Conservation (phyloP, 148 eudicot genomes). For the Polygonum aviculare region DNA sequence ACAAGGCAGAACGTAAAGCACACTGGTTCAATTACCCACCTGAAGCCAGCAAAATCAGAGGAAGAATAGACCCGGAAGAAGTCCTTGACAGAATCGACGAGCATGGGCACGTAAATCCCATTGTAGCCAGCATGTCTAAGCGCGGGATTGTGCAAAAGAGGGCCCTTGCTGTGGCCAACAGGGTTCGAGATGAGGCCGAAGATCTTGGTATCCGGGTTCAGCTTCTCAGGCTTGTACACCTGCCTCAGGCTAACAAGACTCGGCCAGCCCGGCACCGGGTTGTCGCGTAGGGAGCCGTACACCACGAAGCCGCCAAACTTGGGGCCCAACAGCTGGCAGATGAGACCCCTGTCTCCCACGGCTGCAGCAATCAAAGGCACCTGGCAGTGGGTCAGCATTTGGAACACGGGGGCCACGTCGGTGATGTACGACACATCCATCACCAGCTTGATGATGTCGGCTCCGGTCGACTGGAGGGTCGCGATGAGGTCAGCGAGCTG, state of each 20-base stretch:
- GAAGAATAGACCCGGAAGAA: constrained; percentile 31
- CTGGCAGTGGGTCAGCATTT: constrained; percentile 16
- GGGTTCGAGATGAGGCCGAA: constrained; percentile 41
- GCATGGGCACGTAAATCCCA: constrained; percentile 40
- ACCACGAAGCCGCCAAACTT: constrained; percentile 38
- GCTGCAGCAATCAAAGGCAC: constrained; percentile 39
- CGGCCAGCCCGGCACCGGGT: constrained; percentile 28
- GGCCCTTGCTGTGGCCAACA: constrained; percentile 46
- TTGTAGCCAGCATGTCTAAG: constrained; percentile 28
- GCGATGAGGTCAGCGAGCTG: constrained; percentile 29
- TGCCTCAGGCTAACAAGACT: constrained; percentile 24
- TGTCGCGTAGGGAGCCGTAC: constrained; percentile 17
- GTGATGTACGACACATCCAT: constrained; percentile 31
- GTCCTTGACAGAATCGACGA: constrained; percentile 34
- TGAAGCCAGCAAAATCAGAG: constrained; percentile 40
- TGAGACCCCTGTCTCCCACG: constrained; percentile 44
- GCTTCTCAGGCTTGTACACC: constrained; percentile 23
- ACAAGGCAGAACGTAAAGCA: not conserved
- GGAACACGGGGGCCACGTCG: constrained; percentile 34
- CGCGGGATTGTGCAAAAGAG: constrained; percentile 39
- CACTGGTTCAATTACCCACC: constrained; percentile 11
- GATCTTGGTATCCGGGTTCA: constrained; percentile 30
- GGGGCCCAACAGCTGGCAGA: constrained; percentile 37
- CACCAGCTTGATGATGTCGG: constrained; percentile 36
- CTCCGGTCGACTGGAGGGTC: constrained; percentile 35